Evolutionary conservation across 2,329 filamentous ascomycete species (phyloP).

Genomic region (Zasmidium angulare): DNA sequence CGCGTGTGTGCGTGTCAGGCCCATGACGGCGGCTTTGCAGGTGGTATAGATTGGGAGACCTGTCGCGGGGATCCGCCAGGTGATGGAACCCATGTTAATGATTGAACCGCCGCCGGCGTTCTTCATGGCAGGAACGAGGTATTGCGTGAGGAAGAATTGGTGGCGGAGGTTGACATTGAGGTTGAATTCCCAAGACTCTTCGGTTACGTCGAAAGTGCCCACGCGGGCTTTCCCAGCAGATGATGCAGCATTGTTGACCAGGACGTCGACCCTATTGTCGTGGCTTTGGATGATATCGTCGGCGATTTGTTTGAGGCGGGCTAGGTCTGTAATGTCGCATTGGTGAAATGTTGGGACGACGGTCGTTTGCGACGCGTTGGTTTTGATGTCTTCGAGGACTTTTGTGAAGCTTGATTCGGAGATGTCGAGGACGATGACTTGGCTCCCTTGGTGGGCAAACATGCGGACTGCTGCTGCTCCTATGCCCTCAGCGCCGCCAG

Average conservation of each 20-base stretch:
- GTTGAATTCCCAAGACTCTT: constrained; percentile 63
- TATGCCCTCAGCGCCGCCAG: constrained; percentile 65
- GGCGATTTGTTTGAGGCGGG: constrained; percentile 52
- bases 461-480: constrained; percentile 59
- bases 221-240: constrained; percentile 60
- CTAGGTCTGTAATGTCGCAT: constrained; percentile 54
- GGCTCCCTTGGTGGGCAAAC: constrained; percentile 59
- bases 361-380: constrained; percentile 1
- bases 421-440: constrained; percentile 62
- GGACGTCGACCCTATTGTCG: constrained; percentile 54
- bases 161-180: constrained; percentile 66
- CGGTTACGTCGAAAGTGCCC: constrained; percentile 58
- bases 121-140: constrained; percentile 60
- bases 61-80: constrained; percentile 29
- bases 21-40: constrained; percentile 30
- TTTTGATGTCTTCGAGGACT: constrained; percentile 43
- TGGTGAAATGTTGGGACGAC: constrained; percentile 29
- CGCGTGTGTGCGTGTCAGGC: constrained; percentile 30
- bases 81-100: constrained; percentile 41
- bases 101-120: constrained; percentile 57
- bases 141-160: constrained; percentile 60
- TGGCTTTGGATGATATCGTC: constrained; percentile 43
- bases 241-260: constrained; percentile 62
- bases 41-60: constrained; percentile 31
- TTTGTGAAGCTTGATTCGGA: constrained; percentile 51